Evolutionary conservation across 2,329 filamentous ascomycete genomes (phyloP), one percentile per base, ranked within the genome.

Genomic region (Diaporthe sp.): DNA sequence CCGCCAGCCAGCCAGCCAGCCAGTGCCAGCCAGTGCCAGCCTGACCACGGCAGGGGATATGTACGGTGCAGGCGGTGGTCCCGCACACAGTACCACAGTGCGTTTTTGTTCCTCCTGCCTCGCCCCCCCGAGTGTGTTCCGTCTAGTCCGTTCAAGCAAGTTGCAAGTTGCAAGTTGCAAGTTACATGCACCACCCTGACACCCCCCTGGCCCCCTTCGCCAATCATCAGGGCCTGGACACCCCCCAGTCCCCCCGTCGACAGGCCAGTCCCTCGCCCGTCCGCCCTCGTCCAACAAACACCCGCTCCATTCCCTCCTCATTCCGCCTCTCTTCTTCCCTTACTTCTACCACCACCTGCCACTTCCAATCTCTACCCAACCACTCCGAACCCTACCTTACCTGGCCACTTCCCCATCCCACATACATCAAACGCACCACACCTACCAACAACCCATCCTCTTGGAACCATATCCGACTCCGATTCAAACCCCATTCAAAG

Each of bases 371-470:
- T 61, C 39, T 59, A 17, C 69, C 72, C 58, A 70, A 37, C 56
- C 63, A 69, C 71, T 61, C 70, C 73, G 70, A 75, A 75, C 70
- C 70, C 70, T 75, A 70, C 70, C 70, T 58, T 70, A 70, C 56
- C 63, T 65, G 63, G 56, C 56, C 37, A 56, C 42, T 55, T 61
- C 53, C 68, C 68, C 59, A 56, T 66, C 42, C 39, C 69, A 63
- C 69, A 39, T 42, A 61, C 71, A 55, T 50, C 47, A 53, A 53
- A 61, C 32, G 25, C 56, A 71, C 32, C 44, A 22, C 17, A 47
- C 47, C 61, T 39, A 61, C 35, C 37, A 50, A 44, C 51, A 25
- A 35, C 35, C 13, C 55, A 22, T 59, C 35, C 61, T 37, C 56
- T n/a, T 50, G 30, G 30, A 51, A 37, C 32, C 47, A 37, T 37